These are phyloP conservation scores for Schoenoplectus triqueter DNA, from an alignment of 202 grass and related monocot genomes.

Conservation along the genomic window DNA sequence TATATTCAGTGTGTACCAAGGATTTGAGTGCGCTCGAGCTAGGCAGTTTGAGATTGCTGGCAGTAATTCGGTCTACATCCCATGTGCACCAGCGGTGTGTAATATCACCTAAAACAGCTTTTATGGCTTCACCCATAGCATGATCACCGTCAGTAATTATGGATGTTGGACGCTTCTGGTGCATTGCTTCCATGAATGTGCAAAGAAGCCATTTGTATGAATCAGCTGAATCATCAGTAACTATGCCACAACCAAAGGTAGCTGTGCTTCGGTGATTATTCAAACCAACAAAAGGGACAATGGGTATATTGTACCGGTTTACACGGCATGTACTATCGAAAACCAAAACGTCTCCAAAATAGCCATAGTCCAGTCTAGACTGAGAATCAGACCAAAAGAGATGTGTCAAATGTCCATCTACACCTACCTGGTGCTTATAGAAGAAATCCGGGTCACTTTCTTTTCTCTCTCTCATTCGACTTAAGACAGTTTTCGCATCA, in stretches of 20 bases:
- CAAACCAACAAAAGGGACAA: conserved; percentile 45
- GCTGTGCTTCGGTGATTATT: conserved; percentile 32
- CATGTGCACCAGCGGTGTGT: conserved; percentile 44
- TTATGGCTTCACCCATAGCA: conserved; percentile 42
- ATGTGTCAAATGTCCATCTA: conserved; percentile 26
- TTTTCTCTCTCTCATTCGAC: conserved; percentile 20
- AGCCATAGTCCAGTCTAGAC: neutral
- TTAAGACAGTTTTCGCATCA: conserved; percentile 29
- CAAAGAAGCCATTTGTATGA: conserved; percentile 45
- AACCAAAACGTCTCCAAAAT: conserved; percentile 36
- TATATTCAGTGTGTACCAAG: conserved; percentile 28
- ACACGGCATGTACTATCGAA: conserved; percentile 48
- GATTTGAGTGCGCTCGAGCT: conserved; percentile 22
- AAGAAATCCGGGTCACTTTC: conserved; percentile 22
- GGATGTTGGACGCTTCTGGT: neutral
- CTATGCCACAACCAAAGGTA: conserved; percentile 45
- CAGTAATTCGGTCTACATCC: conserved; percentile 33
- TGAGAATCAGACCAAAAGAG: conserved; percentile 47
- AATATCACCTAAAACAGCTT: conserved; percentile 37
- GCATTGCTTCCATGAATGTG: neutral
- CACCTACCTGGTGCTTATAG: conserved; percentile 29
- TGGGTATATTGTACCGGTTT: conserved; percentile 38
- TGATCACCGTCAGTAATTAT: conserved; percentile 50
- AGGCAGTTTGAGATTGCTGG: neutral
- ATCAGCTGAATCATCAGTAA: conserved; percentile 34